phyloP scores from a whole-genome alignment of 352 stramenopile species.

The Pythium monospermum region DNA sequence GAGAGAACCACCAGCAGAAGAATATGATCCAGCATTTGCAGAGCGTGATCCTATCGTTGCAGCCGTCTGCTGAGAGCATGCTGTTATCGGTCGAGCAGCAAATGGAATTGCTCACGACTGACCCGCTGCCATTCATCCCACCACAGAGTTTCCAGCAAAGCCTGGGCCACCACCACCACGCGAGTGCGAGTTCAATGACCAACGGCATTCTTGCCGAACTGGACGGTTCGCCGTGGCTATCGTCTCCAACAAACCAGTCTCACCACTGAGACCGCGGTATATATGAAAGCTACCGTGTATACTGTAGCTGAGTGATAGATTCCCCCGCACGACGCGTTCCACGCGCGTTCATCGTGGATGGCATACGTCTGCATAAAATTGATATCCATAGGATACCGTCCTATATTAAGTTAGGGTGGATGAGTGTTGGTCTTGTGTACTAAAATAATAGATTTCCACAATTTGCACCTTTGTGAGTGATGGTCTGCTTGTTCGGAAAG shows the following conservation, averaged over 20 bases:
- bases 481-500: constrained; percentile 8
- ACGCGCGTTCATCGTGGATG: too few relatives aligned
- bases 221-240: not conserved
- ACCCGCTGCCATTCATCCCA: not conserved
- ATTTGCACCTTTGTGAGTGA: constrained; percentile 18
- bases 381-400: too few relatives aligned
- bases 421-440: too few relatives aligned
- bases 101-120: not conserved
- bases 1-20: constrained; percentile 55
- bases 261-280: not conserved
- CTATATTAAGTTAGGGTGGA: too few relatives aligned
- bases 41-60: constrained; percentile 24
- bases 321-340: too few relatives aligned
- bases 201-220: constrained; percentile 8
- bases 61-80: not conserved
- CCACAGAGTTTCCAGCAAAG: not conserved
- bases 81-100: not conserved
- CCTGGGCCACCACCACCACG: not conserved
- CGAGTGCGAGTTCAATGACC: not conserved
- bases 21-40: constrained; percentile 14
- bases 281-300: too few relatives aligned
- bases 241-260: not conserved
- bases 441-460: not conserved
- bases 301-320: too few relatives aligned
- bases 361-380: too few relatives aligned